Evolutionary conservation across 768 basidiomycete species (phyloP).

Genomic region (Termitomyces sp.): DNA sequence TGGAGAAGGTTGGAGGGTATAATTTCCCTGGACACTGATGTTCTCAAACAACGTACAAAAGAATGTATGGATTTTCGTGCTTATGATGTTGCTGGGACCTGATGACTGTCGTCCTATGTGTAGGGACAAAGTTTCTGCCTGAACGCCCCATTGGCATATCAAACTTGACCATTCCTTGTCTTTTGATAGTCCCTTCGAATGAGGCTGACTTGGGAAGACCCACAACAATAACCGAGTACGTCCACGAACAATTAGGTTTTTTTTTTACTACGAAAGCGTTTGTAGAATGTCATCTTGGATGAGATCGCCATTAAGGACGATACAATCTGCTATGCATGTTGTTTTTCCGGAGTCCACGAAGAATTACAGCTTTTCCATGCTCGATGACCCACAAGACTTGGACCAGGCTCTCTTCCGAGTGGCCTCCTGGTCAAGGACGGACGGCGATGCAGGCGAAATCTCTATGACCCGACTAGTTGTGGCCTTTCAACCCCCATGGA

Average conservation of each 20-base stretch:
- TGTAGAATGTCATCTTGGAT: constrained; percentile 45
- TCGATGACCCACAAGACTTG: constrained; percentile 23
- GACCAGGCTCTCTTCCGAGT: constrained; percentile 39
- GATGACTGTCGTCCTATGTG: background rate
- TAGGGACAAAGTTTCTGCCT: constrained; percentile 30
- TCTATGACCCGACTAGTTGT: constrained; percentile 29
- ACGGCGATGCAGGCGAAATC: background rate
- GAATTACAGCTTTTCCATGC: constrained; percentile 35
- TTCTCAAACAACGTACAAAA: constrained; percentile 27
- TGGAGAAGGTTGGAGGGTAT: constrained; percentile 52
- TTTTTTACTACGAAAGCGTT: background rate
- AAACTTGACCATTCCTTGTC: constrained; percentile 38
- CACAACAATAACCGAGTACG: constrained; percentile 39
- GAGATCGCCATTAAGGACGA: constrained; percentile 46
- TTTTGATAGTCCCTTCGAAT: constrained; percentile 24
- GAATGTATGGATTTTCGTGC: constrained; percentile 29
- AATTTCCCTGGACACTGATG: constrained; percentile 22
- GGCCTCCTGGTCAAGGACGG: constrained; percentile 34
- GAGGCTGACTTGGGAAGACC: constrained; percentile 29
- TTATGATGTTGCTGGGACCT: background rate
- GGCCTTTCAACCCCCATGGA: constrained; percentile 59
- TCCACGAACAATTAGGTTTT: background rate
- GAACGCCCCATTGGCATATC: constrained; percentile 10
- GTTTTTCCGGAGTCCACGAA: constrained; percentile 32
- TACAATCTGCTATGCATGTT: constrained; percentile 41